Evolutionary conservation across 2,329 filamentous ascomycete species (phyloP).

Genomic region (Fusarium chlamydosporum): DNA sequence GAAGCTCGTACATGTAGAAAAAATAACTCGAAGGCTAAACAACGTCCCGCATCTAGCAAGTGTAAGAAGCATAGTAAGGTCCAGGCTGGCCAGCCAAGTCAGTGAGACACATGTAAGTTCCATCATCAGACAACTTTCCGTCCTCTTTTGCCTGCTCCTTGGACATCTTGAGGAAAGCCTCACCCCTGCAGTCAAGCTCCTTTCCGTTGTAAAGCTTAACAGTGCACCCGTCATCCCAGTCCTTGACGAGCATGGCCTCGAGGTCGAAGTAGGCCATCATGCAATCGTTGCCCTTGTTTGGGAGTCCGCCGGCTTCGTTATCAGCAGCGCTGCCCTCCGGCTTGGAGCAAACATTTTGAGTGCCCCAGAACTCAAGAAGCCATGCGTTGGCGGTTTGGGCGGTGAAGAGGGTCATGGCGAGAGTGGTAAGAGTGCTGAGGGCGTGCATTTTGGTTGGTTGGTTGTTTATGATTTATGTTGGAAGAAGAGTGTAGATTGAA

Average conservation of each 20-base stretch:
- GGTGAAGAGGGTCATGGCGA: constrained; percentile 20
- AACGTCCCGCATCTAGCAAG: neutral
- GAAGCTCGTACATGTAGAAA: neutral
- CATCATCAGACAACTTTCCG: constrained; percentile 13
- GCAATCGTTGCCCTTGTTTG: constrained; percentile 14
- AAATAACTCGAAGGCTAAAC: neutral
- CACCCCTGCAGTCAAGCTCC: neutral
- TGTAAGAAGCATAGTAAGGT: constrained; percentile 23
- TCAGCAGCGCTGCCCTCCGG: constrained; percentile 14
- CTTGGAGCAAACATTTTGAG: constrained; percentile 25
- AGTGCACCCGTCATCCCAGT: constrained; percentile 31
- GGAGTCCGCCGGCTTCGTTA: constrained; percentile 9
- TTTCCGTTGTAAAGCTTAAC: constrained; percentile 26
- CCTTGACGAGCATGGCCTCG: constrained; percentile 25
- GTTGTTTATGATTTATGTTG: neutral
- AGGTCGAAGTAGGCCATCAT: constrained; percentile 27
- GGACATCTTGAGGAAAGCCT: neutral
- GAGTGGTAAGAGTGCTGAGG: constrained; percentile 16
- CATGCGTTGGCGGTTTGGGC: constrained; percentile 29
- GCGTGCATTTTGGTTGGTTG: constrained; percentile 16
- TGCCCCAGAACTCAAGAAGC: constrained; percentile 34
- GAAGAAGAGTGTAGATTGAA: neutral
- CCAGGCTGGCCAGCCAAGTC: constrained; percentile 19
- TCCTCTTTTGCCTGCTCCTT: constrained; percentile 18
- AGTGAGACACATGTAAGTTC: constrained; percentile 21